These are phyloP conservation scores for Quercus lobata DNA, from an alignment of 331 rosid species.

Conservation along the genomic window DNA sequence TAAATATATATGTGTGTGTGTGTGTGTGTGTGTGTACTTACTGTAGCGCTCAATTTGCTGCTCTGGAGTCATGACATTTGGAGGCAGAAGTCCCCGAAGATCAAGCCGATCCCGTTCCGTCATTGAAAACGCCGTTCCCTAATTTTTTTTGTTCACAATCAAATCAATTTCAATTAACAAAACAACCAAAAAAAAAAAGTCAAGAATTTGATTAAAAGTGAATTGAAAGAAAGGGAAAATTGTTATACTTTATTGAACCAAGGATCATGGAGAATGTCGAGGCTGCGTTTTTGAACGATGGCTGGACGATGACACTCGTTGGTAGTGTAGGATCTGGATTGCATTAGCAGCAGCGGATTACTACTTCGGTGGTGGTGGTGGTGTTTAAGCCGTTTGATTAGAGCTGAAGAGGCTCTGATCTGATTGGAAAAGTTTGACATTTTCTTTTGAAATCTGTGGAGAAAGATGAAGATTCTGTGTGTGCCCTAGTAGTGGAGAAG, in stretches of 20 bases:
- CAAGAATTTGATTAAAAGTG: too few relatives aligned
- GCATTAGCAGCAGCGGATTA: constrained; percentile 24
- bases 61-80: constrained; percentile 83
- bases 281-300: constrained; percentile 88
- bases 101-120: constrained; percentile 98
- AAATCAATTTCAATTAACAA: not conserved
- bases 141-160: not conserved
- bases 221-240: too few relatives aligned
- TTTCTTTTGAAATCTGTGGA: not conserved
- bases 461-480: not conserved
- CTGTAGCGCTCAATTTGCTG: constrained; percentile 95
- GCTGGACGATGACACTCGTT: constrained; percentile 75
- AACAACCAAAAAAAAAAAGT: too few relatives aligned
- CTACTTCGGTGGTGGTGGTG: constrained; percentile 13
- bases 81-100: constrained; percentile 98
- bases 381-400: constrained; percentile 45
- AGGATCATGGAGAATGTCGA: constrained; percentile 96
- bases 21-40: too few relatives aligned
- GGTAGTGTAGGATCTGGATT: constrained; percentile 66
- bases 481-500: not conserved
- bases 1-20: too few relatives aligned
- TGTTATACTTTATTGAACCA: constrained; percentile 83
- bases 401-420: constrained; percentile 48
- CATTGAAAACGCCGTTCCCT: constrained; percentile 97
- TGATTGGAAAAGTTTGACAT: constrained; percentile 57